Evolutionary conservation across 179 eudicot genomes (phyloP), one percentile per base, ranked within the genome.

Genomic region (Beta macrorhiza): DNA sequence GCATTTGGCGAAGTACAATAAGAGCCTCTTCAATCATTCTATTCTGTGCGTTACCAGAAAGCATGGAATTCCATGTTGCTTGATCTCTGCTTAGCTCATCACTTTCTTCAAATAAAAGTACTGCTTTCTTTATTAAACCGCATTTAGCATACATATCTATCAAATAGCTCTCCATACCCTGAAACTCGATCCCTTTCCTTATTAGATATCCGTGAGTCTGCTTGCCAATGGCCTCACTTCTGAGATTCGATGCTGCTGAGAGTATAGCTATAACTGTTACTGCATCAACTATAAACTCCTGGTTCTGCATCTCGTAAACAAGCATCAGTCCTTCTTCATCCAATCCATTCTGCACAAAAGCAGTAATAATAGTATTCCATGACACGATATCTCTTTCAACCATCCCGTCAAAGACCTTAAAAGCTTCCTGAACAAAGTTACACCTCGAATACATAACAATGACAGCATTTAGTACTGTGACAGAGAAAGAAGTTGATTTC

Each of bases 51-150:
- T 84, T 81, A 58, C 90, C 89, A 72, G 93, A 87, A 73, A 92
- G 82, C 89, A 85, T 89, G 61, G 93, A 87, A 77, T 92, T 92
- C 97, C 97, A 92, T 6, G 87, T 88, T 59, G 96, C 96, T 78
- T 73, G 88, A 86, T 92, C 96, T 76, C 85, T 85, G 78, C 75
- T 80, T 56, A 81, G 65, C 57, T 78, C 74, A 80, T 75, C 83
- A 64, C 61, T 84, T 57, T 65, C 79, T 55, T 85, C 84, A 74
- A 92, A 91, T 16, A 92, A 45, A 14, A 52, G 29, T 25, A 85
- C 86, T 37, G 90, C 91, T 76, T 72, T 83, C 72, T 69, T 61
- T 55, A 89, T 82, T 32, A 84, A 75, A 67, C 91, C 92, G 78
- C 88, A 87, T 78, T 92, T 92, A 25, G 88, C 79, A 85, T 91